These are phyloP conservation scores for Batkoa obscura DNA, from an alignment of 371 early-diverging fungal species.

Conservation along the genomic window DNA sequence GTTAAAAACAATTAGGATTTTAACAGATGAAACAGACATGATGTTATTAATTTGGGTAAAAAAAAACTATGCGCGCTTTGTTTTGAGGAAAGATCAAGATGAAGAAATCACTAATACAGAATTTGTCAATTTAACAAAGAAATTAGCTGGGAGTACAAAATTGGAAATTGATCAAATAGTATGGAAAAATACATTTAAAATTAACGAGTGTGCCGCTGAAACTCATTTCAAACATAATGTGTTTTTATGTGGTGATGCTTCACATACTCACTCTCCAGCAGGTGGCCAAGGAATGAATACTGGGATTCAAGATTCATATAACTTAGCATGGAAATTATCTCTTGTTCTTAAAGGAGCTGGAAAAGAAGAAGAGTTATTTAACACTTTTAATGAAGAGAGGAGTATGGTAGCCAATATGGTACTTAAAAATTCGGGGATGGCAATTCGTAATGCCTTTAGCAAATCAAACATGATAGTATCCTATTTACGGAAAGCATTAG, in stretches of 20 bases:
- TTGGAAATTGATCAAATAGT: conserved; percentile 8
- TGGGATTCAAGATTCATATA: conserved; percentile 24
- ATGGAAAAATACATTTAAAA: background rate
- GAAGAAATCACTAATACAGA: conserved; percentile 8
- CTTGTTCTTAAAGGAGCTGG: conserved; percentile 10
- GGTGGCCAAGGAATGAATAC: conserved; percentile 24
- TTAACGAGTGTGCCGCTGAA: background rate
- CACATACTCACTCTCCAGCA: conserved; percentile 18
- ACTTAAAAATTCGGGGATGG: background rate
- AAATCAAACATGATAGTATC: background rate
- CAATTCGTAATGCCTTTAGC: background rate
- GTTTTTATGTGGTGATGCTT: conserved; percentile 20
- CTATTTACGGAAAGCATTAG: background rate
- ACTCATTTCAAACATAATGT: background rate
- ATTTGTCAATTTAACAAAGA: conserved; percentile 8
- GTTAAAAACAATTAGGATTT: too few relatives aligned
- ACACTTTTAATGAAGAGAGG: conserved; percentile 14
- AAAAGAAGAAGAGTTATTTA: conserved; percentile 3
- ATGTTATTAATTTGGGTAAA: background rate
- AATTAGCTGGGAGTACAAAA: conserved; percentile 2
- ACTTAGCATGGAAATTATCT: conserved; percentile 21
- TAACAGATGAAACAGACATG: too few relatives aligned
- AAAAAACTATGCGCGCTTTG: conserved; percentile 3
- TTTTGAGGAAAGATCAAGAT: conserved; percentile 8
- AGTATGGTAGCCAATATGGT: conserved; percentile 9